phyloP scores from a whole-genome alignment of 495 filamentous ascomycete genomes.

The Corynascus novoguineensis region DNA sequence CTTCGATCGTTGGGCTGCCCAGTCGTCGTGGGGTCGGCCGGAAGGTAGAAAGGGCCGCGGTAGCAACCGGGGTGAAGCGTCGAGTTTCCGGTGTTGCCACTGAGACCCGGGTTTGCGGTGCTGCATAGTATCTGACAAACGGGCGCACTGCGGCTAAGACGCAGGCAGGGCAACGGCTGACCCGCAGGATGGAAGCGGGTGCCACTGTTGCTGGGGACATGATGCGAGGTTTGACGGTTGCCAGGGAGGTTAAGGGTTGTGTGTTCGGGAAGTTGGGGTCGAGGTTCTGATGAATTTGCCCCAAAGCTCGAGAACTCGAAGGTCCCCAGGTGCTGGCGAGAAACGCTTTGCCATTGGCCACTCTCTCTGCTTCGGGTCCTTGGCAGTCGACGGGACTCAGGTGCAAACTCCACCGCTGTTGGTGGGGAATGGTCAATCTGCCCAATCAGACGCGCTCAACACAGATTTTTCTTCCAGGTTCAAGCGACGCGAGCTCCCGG shows the following conservation, averaged over 20 bases:
- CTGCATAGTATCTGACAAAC: slow-evolving; percentile 18
- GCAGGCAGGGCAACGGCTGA: slow-evolving; percentile 28
- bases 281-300: too few species aligned
- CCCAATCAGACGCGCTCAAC: slow-evolving; percentile 7
- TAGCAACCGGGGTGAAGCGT: neutral
- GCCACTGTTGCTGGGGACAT: slow-evolving; percentile 12
- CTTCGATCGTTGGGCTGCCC: slow-evolving; percentile 20
- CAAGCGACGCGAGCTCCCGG: neutral
- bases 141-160: slow-evolving; percentile 22
- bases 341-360: neutral
- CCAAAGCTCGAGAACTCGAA: too few species aligned
- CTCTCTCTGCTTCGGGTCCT: neutral
- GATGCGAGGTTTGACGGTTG: neutral
- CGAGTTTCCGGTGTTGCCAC: neutral
- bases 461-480: slow-evolving; percentile 8
- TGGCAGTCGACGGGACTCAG: neutral
- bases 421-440: neutral
- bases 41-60: slow-evolving; percentile 24
- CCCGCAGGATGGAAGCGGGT: slow-evolving; percentile 18
- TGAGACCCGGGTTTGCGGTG: slow-evolving; percentile 1
- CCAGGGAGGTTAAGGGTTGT: neutral
- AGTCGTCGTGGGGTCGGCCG: slow-evolving; percentile 14
- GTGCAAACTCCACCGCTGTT: neutral
- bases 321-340: too few species aligned
- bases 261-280: too few species aligned